Base-by-base conservation (phyloP, 2,329 filamentous ascomycete genomes). In the Cercospora beticola region DNA sequence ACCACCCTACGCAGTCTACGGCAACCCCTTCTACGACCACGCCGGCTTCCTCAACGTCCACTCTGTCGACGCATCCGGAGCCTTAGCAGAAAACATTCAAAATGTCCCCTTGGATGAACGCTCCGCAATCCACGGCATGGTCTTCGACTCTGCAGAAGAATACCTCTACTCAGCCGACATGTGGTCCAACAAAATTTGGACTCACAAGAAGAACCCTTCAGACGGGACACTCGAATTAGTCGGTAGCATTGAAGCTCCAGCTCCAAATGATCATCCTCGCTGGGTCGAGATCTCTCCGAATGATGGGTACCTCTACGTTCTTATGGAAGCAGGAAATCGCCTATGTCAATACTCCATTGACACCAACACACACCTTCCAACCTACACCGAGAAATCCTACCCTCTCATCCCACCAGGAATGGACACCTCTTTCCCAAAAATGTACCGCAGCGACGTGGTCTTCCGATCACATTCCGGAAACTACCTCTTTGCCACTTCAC, bases 271-370 rank as follows among this genome's bases (percentile, higher is more conserved):
- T 79, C 93, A 95, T 79, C 93, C 93, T 16, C 88, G 93, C 76
- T 97, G 93, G 93, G 91, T 96, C 14, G 92, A 92, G 74, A 90
- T 96, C 78, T 91, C 94, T 79, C 90, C 90, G 2, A 87, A 87
- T 0, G 92, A 92, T 21, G 86, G 89, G 67, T 93, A 93, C 79
- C 85, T 97, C 66, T 97, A 96, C 81, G 92, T 87, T 7, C 85
- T 97, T 74, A 96, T 95, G 91, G 93, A 97, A 81, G 90, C 89
- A n/a, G 92, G 92, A 65, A 97, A 97, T 82, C 85, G 90, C 62
- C 82, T 97, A 66, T 92, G 88, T 79, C 90, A 93, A 75, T 97
- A 95, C 80, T 86, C 91, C 72, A 88, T 97, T 80, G 90, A 95
- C 78, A 87, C 89, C 66, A 79, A 83, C 56, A 92, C 90, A 4